Conservation (phyloP, 2,329 filamentous ascomycete species). For the Tolypocladium tundrense region DNA sequence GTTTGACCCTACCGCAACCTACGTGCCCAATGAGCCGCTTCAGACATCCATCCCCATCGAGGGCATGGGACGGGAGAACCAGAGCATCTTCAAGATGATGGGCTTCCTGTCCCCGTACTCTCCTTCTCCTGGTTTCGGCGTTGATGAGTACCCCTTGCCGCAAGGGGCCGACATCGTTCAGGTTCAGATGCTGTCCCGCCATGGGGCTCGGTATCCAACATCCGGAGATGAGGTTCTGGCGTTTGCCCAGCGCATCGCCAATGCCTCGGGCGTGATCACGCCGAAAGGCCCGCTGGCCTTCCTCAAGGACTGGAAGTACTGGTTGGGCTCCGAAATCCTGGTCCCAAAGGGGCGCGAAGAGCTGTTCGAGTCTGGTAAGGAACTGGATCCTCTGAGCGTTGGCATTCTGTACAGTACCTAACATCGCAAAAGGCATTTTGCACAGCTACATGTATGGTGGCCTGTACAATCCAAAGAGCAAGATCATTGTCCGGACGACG, state of each 20-base stretch:
- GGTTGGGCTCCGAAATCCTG: constrained; percentile 60
- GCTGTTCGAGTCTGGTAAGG: constrained; percentile 51
- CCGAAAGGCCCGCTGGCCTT: constrained; percentile 54
- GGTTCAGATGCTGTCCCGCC: constrained; percentile 62
- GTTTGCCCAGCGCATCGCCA: constrained; percentile 48
- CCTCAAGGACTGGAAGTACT: constrained; percentile 58
- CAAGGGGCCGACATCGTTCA: constrained; percentile 57
- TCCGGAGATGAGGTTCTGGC: constrained; percentile 41
- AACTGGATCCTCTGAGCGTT: not conserved
- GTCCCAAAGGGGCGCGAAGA: constrained; percentile 65
- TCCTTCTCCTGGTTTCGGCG: constrained; percentile 63
- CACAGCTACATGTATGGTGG: constrained; percentile 65
- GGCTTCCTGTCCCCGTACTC: constrained; percentile 59
- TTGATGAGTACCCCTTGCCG: constrained; percentile 60
- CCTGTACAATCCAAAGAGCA: constrained; percentile 61
- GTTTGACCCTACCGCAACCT: constrained; percentile 54
- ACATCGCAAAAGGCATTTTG: constrained; percentile 37
- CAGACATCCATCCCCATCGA: constrained; percentile 60
- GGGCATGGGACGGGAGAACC: constrained; percentile 43
- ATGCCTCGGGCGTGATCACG: constrained; percentile 40
- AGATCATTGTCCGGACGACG: constrained; percentile 64
- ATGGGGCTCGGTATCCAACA: constrained; percentile 66
- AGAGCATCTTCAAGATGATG: constrained; percentile 62
- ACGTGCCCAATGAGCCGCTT: constrained; percentile 58
- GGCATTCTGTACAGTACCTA: not conserved